phyloP scores from a whole-genome alignment of 1,284 basidiomycete genomes.

The Moniliophthora roreri region DNA sequence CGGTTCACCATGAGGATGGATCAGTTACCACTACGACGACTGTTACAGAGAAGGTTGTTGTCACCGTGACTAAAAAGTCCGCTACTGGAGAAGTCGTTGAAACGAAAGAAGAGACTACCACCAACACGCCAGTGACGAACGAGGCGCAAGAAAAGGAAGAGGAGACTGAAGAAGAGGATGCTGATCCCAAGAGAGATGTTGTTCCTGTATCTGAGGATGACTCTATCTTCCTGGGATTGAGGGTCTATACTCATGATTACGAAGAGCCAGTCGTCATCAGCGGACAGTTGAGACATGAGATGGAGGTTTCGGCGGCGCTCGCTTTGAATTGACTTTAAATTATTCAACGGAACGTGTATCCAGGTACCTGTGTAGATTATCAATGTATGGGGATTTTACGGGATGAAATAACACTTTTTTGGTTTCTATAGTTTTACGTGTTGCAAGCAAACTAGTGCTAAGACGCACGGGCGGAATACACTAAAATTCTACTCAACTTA shows the following conservation, averaged over 20 bases:
- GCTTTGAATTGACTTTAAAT: background rate
- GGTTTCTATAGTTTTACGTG: no score
- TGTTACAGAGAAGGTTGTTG: constrained; percentile 4
- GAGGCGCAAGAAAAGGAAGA: constrained; percentile 7
- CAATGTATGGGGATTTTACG: no score
- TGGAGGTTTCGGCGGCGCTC: constrained; percentile 9
- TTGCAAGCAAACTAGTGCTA: no score
- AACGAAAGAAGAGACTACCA: constrained; percentile 2
- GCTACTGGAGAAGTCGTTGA: constrained; percentile 8
- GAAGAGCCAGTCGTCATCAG: constrained; percentile 36
- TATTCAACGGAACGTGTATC: no score
- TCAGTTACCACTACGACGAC: background rate
- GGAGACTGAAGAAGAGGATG: background rate
- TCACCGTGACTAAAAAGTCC: constrained; percentile 1
- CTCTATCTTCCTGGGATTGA: constrained; percentile 36
- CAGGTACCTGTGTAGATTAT: no score
- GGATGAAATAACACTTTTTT: no score
- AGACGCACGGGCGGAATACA: no score
- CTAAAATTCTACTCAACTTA: no score
- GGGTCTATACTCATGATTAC: constrained; percentile 40
- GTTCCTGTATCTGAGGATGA: constrained; percentile 22
- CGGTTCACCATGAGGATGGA: background rate
- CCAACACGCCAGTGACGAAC: background rate
- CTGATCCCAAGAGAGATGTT: constrained; percentile 4
- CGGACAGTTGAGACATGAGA: constrained; percentile 31